phyloP scores from a whole-genome alignment of 352 stramenopile species.

The Thalassiosira sp. region DNA sequence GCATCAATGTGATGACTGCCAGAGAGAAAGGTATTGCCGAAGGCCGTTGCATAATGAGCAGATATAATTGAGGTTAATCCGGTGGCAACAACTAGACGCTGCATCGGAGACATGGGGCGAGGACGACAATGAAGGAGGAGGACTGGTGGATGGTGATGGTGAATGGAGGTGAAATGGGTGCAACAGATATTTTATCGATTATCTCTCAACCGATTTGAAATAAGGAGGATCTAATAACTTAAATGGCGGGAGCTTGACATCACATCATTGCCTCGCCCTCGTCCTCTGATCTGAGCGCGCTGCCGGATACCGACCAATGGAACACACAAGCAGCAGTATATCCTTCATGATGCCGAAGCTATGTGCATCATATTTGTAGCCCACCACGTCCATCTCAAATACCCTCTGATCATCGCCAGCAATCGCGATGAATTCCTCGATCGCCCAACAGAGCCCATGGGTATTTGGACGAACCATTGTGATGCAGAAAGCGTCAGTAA shows the following conservation, averaged over 20 bases:
- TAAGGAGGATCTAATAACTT: no score
- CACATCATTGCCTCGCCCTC: no score
- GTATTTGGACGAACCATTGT: conserved; percentile 11
- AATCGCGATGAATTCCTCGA: conserved; percentile 58
- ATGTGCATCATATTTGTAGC: conserved; percentile 41
- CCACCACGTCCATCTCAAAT: conserved; percentile 20
- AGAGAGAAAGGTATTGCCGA: not conserved
- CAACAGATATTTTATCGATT: no score
- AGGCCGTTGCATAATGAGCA: not conserved
- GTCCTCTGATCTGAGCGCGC: no score
- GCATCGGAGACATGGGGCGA: conserved; percentile 13
- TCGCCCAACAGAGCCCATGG: conserved; percentile 29
- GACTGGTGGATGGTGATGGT: not conserved
- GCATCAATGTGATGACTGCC: not conserved
- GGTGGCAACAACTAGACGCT: not conserved
- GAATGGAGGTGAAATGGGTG: no score
- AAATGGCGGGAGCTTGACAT: no score
- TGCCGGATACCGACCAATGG: no score
- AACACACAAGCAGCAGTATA: not conserved
- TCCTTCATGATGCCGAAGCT: not conserved
- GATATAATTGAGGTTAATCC: conserved; percentile 2
- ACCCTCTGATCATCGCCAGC: conserved; percentile 27
- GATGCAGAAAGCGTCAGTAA: not conserved
- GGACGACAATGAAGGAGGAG: not conserved
- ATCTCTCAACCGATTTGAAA: no score